Percentiles rank a stretch among this genome's conserved stretches.
These are phyloP conservation scores for Penicillium antarcticum DNA, from an alignment of 495 filamentous ascomycete genomes.

Conservation along the genomic window DNA sequence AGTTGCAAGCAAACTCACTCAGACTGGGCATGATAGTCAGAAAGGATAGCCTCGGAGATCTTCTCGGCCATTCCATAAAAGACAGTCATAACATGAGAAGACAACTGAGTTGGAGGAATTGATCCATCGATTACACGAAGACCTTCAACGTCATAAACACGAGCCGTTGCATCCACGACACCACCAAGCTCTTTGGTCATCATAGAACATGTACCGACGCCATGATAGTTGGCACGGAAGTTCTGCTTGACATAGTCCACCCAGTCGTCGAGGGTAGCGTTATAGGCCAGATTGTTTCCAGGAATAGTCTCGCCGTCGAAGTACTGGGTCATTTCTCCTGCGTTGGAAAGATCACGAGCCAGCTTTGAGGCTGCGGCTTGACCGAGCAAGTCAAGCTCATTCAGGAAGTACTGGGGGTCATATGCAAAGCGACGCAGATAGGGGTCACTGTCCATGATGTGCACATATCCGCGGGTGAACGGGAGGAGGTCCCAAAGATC, in stretches of 20 bases:
- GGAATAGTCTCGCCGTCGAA: slow-evolving; percentile 42
- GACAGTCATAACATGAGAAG: slow-evolving; percentile 26
- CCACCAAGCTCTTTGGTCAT: slow-evolving; percentile 43
- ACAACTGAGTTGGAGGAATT: slow-evolving; percentile 37
- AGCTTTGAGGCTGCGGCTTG: slow-evolving; percentile 49
- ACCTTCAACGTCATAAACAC: slow-evolving; percentile 42
- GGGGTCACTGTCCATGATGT: slow-evolving; percentile 38
- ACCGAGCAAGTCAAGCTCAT: slow-evolving; percentile 45
- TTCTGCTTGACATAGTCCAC: slow-evolving; percentile 17
- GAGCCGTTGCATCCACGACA: slow-evolving; percentile 42
- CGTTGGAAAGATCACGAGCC: slow-evolving; percentile 35
- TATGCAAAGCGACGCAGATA: slow-evolving; percentile 41
- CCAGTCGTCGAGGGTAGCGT: slow-evolving; percentile 48
- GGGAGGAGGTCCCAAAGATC: slow-evolving; percentile 43
- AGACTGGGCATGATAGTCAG: slow-evolving; percentile 3
- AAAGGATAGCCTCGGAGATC: slow-evolving; percentile 21
- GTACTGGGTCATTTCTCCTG: slow-evolving; percentile 25
- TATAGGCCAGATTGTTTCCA: slow-evolving; percentile 23
- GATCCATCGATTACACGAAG: slow-evolving; percentile 46
- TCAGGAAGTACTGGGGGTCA: slow-evolving; percentile 48
- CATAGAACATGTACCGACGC: slow-evolving; percentile 47
- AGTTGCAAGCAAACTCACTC: too few relatives aligned
- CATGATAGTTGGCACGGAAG: slow-evolving; percentile 43
- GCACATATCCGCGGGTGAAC: slow-evolving; percentile 51
- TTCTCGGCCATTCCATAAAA: slow-evolving; percentile 49